Conservation (phyloP, 345 rosid species). For the Citrus australasica region DNA sequence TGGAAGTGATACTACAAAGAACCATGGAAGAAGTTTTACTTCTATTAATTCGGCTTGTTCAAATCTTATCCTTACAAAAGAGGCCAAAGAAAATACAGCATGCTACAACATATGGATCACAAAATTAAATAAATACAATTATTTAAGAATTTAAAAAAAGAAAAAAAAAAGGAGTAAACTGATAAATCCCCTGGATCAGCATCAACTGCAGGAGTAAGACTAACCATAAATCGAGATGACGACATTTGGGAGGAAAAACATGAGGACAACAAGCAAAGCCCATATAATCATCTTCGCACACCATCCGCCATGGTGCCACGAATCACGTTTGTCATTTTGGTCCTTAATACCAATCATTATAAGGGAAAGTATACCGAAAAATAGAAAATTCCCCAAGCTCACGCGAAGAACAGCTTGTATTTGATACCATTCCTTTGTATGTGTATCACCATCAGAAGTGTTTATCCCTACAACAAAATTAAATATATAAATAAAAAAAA, state of each 20-base stretch:
- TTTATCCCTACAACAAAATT: slow-evolving; percentile 64
- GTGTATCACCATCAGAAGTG: slow-evolving; percentile 50
- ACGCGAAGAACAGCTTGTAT: slow-evolving; percentile 94
- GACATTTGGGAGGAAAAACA: slow-evolving; percentile 84
- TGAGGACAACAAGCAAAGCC: slow-evolving; percentile 75
- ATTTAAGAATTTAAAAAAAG: neutral
- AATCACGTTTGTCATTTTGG: slow-evolving; percentile 87
- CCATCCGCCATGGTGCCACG: slow-evolving; percentile 99
- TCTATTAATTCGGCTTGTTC: neutral
- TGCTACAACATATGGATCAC: neutral
- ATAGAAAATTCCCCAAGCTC: slow-evolving; percentile 83
- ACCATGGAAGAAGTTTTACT: neutral
- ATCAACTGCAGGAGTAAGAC: slow-evolving; percentile 16
- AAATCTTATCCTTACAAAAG: neutral
- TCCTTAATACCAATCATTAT: slow-evolving; percentile 94
- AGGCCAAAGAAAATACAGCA: neutral
- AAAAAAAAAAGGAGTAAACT: neutral
- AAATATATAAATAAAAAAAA: no score
- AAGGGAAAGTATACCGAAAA: slow-evolving; percentile 64
- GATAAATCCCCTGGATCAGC: neutral
- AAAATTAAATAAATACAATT: neutral
- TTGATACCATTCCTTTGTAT: slow-evolving; percentile 79
- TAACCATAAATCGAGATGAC: slow-evolving; percentile 74
- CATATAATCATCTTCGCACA: slow-evolving; percentile 78
- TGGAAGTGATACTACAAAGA: neutral